A percentile compares a stretch with the other conserved stretches of the same genome.
phyloP scores from a whole-genome alignment of 305 asterid species.

The Solanum hybrid region DNA sequence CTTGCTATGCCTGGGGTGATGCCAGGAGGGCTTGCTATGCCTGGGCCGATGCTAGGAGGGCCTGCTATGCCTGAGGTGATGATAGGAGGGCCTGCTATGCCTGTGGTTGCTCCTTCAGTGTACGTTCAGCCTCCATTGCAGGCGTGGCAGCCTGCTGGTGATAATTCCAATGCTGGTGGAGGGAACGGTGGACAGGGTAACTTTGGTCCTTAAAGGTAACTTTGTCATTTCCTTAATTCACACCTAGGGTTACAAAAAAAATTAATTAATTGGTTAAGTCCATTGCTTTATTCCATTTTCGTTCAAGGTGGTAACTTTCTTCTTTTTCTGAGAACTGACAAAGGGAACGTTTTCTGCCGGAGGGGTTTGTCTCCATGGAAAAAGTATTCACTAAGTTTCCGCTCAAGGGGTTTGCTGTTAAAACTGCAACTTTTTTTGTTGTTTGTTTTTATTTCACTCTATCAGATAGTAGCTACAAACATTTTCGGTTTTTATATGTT shows the following conservation, averaged over 20 bases:
- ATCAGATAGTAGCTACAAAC: background rate
- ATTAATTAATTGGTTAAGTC: background rate
- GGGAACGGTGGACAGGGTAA: constrained; percentile 45
- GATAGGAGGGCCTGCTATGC: constrained; percentile 48
- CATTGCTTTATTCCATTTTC: background rate
- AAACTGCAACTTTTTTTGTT: background rate
- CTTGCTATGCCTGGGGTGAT: constrained; percentile 21
- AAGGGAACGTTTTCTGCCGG: background rate
- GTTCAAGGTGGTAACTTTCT: background rate
- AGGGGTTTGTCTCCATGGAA: background rate
- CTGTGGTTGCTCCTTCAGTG: constrained; percentile 40
- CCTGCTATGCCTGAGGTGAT: constrained; percentile 20
- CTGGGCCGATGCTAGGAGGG: background rate
- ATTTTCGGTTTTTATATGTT: background rate
- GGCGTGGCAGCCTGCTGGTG: constrained; percentile 63
- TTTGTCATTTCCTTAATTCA: background rate
- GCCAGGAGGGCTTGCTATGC: background rate
- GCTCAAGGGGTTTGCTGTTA: background rate
- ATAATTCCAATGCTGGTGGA: constrained; percentile 43
- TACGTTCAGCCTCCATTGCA: constrained; percentile 64
- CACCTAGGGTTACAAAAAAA: background rate
- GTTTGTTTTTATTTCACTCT: background rate
- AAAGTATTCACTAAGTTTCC: background rate
- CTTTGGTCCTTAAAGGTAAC: constrained; percentile 57
- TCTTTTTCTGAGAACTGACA: background rate